Evolutionary conservation across 2,329 filamentous ascomycete species (phyloP).

Genomic region (Colletotrichum sp.): DNA sequence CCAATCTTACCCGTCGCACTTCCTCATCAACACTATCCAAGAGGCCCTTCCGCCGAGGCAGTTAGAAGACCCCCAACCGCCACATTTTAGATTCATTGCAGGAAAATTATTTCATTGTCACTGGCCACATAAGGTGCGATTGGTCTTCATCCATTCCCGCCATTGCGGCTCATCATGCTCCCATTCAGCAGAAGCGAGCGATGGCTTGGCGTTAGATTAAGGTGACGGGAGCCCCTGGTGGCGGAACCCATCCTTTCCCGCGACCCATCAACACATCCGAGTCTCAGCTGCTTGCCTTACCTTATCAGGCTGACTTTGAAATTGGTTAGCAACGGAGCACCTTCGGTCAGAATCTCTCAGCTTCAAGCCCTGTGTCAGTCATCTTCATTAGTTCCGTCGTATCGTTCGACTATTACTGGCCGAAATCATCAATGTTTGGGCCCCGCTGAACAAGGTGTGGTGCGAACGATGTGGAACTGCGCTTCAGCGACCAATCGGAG

Average conservation of each 20-base stretch:
- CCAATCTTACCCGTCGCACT: not conserved
- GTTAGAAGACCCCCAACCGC: not conserved
- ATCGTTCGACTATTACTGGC: not conserved
- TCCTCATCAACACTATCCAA: not conserved
- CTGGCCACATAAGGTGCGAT: not conserved
- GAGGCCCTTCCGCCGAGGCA: not conserved
- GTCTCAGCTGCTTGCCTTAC: not conserved
- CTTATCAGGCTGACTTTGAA: not conserved
- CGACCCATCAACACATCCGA: not conserved
- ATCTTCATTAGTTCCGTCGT: not conserved
- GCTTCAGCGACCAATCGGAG: not conserved
- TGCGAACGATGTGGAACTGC: not conserved
- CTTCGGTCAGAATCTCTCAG: not conserved
- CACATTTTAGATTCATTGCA: not conserved
- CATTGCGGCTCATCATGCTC: not conserved
- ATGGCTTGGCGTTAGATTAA: not conserved
- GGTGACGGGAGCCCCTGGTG: not conserved
- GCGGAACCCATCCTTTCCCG: not conserved
- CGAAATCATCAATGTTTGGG: not conserved
- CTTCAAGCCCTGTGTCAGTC: not conserved
- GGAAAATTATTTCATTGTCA: not conserved
- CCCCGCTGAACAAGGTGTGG: slow-evolving; percentile 12
- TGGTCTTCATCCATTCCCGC: not conserved
- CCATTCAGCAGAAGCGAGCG: not conserved
- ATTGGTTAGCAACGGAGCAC: not conserved